A percentile compares a stretch with the other conserved stretches of the same genome.
Conservation (phyloP, 306 rosid genomes). For the Abrus precatorius region DNA sequence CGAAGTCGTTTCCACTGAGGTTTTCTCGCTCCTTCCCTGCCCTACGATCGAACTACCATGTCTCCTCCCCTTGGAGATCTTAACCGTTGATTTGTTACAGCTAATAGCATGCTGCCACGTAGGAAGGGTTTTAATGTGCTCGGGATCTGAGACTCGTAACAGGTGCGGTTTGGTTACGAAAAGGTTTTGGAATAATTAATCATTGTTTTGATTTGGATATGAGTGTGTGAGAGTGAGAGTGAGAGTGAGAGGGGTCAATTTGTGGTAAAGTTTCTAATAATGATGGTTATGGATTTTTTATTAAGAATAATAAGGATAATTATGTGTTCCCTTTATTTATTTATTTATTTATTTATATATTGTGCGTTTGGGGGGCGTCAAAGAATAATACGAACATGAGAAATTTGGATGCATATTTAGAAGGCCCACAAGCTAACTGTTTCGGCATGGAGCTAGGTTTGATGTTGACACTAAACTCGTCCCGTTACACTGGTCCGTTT, state of each 20-base stretch:
- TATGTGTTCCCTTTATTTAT: background rate
- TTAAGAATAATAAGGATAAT: background rate
- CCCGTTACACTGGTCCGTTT: conserved; percentile 42
- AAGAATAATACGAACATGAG: background rate
- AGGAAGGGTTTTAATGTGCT: background rate
- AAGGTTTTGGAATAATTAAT: conserved; percentile 55
- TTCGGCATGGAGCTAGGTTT: conserved; percentile 43
- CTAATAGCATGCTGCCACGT: background rate
- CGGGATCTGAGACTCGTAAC: conserved; percentile 43
- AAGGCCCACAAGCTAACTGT: conserved; percentile 54
- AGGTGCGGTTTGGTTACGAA: conserved; percentile 38
- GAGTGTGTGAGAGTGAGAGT: conserved; percentile 4
- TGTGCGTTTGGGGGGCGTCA: conserved; percentile 15
- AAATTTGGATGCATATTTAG: conserved; percentile 9
- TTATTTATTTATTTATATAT: too few species aligned
- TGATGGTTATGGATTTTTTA: conserved; percentile 46
- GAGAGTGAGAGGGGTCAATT: conserved; percentile 46
- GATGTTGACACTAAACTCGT: conserved; percentile 54
- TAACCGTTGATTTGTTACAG: background rate
- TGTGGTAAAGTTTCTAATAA: conserved; percentile 46
- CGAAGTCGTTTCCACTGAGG: conserved; percentile 67
- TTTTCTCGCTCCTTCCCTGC: conserved; percentile 57
- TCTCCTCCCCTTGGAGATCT: background rate
- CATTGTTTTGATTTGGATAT: conserved; percentile 54
- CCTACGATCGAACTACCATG: conserved; percentile 46